Conservation (phyloP, 768 basidiomycete genomes). For the Rhizopogon roseolus region DNA sequence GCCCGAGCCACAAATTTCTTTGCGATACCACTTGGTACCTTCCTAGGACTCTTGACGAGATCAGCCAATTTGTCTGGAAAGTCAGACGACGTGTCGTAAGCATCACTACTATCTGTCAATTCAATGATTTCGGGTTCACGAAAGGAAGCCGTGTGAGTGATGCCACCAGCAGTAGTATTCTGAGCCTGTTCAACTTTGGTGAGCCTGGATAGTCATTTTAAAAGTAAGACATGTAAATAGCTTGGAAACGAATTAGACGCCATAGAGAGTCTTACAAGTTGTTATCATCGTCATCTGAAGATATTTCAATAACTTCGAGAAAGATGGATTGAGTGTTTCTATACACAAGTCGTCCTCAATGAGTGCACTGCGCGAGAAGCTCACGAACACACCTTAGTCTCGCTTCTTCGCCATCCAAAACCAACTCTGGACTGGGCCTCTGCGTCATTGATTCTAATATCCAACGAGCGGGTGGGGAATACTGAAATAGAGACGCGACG, state of each 20-base stretch:
- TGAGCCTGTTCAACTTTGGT: not conserved
- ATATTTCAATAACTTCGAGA: conserved; percentile 49
- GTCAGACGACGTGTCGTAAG: conserved; percentile 8
- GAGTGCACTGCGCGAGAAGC: not conserved
- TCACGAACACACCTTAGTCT: conserved; percentile 23
- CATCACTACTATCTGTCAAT: conserved; percentile 27
- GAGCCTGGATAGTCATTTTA: conserved; percentile 4
- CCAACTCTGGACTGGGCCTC: conserved; percentile 22
- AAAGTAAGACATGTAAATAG: not conserved
- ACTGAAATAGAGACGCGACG: not conserved
- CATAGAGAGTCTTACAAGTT: conserved; percentile 21
- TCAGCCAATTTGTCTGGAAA: conserved; percentile 21
- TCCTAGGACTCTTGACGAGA: conserved; percentile 11
- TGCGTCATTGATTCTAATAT: not conserved
- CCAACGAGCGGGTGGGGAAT: not conserved
- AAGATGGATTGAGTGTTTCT: conserved; percentile 1
- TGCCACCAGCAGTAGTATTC: not conserved
- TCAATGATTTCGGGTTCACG: conserved; percentile 20
- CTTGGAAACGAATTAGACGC: conserved; percentile 11
- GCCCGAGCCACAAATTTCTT: conserved; percentile 5
- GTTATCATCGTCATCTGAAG: conserved; percentile 39
- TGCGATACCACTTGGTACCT: not conserved
- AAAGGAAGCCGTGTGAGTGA: not conserved
- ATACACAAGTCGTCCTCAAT: not conserved
- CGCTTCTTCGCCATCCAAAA: conserved; percentile 50